These are phyloP conservation scores for Gleditsia sinensis DNA, from an alignment of 306 rosid species.

Conservation along the genomic window DNA sequence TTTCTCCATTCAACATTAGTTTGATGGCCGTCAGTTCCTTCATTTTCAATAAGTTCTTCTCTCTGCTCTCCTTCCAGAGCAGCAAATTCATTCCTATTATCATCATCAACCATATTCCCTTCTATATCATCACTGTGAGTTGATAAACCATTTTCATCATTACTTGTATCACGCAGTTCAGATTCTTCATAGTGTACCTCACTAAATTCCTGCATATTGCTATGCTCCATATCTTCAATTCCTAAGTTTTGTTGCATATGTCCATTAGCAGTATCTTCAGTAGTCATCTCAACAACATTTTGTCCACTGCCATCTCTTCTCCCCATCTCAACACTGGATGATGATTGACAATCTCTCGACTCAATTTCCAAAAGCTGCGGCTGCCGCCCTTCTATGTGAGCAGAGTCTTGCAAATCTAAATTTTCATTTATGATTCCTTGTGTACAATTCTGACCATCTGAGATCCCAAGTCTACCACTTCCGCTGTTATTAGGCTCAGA, in stretches of 20 bases:
- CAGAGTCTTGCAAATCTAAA: conserved; percentile 37
- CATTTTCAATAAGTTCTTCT: conserved; percentile 55
- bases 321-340: conserved; percentile 35
- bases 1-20: conserved; percentile 51
- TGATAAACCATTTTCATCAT: conserved; percentile 39
- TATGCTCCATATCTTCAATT: conserved; percentile 41
- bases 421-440: conserved; percentile 44
- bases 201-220: conserved; percentile 41
- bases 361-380: conserved; percentile 36
- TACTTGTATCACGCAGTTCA: conserved; percentile 44
- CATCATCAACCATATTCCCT: conserved; percentile 37
- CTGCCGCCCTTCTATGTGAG: conserved; percentile 41
- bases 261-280: conserved; percentile 38
- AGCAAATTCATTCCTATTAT: conserved; percentile 48
- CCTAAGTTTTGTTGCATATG: conserved; percentile 43
- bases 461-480: conserved; percentile 43
- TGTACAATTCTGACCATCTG: conserved; percentile 42
- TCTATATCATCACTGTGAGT: conserved; percentile 34
- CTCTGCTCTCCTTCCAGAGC: conserved; percentile 51
- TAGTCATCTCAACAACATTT: conserved; percentile 39
- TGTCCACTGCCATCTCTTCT: conserved; percentile 42
- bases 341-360: conserved; percentile 36
- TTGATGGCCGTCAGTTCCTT: conserved; percentile 54
- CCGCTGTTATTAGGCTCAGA: conserved; percentile 42
- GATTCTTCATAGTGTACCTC: conserved; percentile 46